phyloP scores from a whole-genome alignment of 75 land plant genomes.

The Sequoiadendron giganteum region DNA sequence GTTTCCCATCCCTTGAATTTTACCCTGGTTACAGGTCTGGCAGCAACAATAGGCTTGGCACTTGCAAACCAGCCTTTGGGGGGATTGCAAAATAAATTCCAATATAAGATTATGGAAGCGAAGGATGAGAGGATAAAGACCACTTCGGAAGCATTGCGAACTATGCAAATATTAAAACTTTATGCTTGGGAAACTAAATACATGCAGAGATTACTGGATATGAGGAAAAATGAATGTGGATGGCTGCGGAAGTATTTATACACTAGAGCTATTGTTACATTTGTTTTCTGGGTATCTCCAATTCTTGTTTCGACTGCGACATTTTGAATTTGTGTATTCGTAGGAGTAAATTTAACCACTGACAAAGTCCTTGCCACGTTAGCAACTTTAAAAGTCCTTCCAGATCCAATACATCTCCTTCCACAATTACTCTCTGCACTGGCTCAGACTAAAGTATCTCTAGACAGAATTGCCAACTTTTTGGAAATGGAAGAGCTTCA shows the following conservation, averaged over 20 bases:
- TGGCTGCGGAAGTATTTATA: constrained; percentile 58
- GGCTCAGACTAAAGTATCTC: constrained; percentile 56
- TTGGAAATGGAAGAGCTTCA: constrained; percentile 59
- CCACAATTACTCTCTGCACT: constrained; percentile 52
- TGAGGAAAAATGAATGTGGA: constrained; percentile 41
- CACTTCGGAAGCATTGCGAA: constrained; percentile 54
- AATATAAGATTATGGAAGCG: constrained; percentile 52
- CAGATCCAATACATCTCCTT: constrained; percentile 49
- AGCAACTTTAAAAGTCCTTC: constrained; percentile 58
- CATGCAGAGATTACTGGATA: constrained; percentile 40
- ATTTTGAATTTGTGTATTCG: constrained; percentile 47
- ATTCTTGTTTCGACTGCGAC: constrained; percentile 53
- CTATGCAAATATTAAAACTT: constrained; percentile 67
- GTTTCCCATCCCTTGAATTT: not conserved
- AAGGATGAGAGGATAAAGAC: constrained; percentile 64
- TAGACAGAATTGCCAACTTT: constrained; percentile 49
- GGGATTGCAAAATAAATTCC: constrained; percentile 53
- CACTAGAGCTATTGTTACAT: constrained; percentile 35
- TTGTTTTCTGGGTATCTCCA: constrained; percentile 60
- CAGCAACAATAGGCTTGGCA: constrained; percentile 37
- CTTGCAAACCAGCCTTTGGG: constrained; percentile 53
- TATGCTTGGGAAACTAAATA: constrained; percentile 74
- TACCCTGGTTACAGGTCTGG: constrained; percentile 28
- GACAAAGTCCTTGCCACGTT: constrained; percentile 60
- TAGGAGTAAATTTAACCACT: constrained; percentile 37